A percentile compares a stretch with the other conserved stretches of the same genome.
phyloP scores from a whole-genome alignment of 202 grass and related monocot genomes.

The Digitaria exilis region DNA sequence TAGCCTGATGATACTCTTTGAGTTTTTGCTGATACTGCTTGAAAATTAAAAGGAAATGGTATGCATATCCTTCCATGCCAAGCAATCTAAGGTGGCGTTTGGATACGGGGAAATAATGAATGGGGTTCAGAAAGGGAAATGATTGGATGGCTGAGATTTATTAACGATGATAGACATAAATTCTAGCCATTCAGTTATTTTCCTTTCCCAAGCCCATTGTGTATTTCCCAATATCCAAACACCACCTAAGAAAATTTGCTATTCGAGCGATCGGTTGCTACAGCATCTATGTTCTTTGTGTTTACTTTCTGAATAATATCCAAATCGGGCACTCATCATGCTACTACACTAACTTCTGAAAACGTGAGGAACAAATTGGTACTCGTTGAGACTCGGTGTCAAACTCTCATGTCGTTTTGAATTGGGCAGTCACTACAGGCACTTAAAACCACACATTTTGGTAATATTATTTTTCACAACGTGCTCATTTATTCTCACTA shows the following conservation, averaged over 20 bases:
- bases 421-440: constrained; percentile 4
- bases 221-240: too few relatives aligned
- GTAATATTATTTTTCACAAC: background rate
- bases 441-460: background rate
- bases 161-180: too few relatives aligned
- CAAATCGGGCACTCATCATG: background rate
- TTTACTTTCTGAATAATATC: background rate
- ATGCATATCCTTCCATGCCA: background rate
- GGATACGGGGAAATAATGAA: too few relatives aligned
- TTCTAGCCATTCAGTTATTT: too few relatives aligned
- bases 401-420: background rate
- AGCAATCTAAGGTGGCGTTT: too few relatives aligned
- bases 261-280: background rate
- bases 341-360: background rate
- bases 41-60: background rate
- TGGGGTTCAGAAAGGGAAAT: too few relatives aligned
- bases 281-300: background rate
- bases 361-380: background rate
- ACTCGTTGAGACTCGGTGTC: background rate
- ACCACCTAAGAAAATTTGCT: background rate
- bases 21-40: background rate
- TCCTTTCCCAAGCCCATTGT: too few relatives aligned
- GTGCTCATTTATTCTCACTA: constrained; percentile 12
- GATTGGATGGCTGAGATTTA: too few relatives aligned
- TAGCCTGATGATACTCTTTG: background rate